A percentile compares a stretch with the other conserved stretches of the same genome.
Conservation (phyloP, 306 rosid species). For the Boehmeria nivea region DNA sequence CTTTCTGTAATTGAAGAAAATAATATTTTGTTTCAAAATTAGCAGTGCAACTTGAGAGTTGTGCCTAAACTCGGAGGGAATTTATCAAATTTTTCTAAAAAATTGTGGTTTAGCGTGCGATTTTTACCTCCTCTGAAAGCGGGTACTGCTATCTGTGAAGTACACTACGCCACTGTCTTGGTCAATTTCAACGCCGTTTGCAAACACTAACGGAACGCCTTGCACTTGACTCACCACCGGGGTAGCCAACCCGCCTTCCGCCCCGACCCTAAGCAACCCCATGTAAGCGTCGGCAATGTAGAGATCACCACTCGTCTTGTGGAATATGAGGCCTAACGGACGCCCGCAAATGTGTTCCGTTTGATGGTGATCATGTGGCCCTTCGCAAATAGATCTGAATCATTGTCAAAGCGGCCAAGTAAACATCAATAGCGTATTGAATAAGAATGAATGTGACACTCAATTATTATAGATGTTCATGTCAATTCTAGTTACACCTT, state of each 20-base stretch:
- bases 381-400: constrained; percentile 50
- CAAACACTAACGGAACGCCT: constrained; percentile 34
- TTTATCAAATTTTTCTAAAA: too few relatives aligned
- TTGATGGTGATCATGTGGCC: constrained; percentile 28
- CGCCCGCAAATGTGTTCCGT: constrained; percentile 69
- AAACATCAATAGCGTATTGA: not conserved
- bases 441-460: not conserved
- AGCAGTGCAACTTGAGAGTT: too few relatives aligned
- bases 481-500: too few relatives aligned
- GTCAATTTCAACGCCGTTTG: constrained; percentile 62
- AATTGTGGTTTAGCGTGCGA: too few relatives aligned
- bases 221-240: constrained; percentile 14
- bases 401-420: not conserved
- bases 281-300: constrained; percentile 74
- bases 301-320: constrained; percentile 32
- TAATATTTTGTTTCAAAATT: too few relatives aligned
- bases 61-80: too few relatives aligned
- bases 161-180: constrained; percentile 38
- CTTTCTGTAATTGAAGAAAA: too few relatives aligned
- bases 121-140: constrained; percentile 51
- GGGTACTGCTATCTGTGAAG: constrained; percentile 60
- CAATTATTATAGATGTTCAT: too few relatives aligned
- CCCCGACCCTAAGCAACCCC: constrained; percentile 55
- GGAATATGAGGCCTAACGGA: constrained; percentile 61
- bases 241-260: constrained; percentile 41